Base-by-base conservation (phyloP, 2,329 filamentous ascomycete genomes). In the Colletotrichum orbiculare region DNA sequence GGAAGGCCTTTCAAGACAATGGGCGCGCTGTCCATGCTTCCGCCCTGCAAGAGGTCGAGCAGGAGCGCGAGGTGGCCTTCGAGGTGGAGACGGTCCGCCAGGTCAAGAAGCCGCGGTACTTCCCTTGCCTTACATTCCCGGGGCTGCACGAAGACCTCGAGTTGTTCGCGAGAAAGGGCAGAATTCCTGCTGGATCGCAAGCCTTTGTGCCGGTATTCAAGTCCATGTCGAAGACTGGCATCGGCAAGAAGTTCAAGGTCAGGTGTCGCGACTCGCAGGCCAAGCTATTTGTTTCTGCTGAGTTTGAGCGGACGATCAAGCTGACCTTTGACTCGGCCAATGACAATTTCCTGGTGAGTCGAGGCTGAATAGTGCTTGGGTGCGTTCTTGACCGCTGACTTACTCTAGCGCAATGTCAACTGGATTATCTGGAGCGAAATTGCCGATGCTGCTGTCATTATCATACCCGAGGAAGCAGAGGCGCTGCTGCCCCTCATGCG, bases 391-490 rank as follows among this genome's bases (percentile, higher is more conserved):
- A 11, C 2, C 10, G 11, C 43, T 45, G 2, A 43, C 6, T 7
- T 8, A 1, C 12, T 9, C 7, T 2, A 83, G 67, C 77, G 81
- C 1, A 79, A 84, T 0, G 85, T 89, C 0, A 84, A 88, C 34
- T 92, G 87, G 88, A 71, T 92, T 2, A 73, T 91, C 0, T 90
- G 84, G 82, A 85, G 82, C 63, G 68, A 69, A 0, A n/a, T 68
- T 0, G 76, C 76, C 0, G 70, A 84, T 8, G 82, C 78, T 0
- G 89, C 83, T 0, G 67, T 92, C 0, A 72, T 91, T 2, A 70
- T 91, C 2, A 87, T 85, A 35, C 85, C 88, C 0, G 89, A 91
- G 68, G 89, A 92, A 71, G 87, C 83, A 0, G 86, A 91, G 60
- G 49, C 70, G 0, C 67, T 91, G 0, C 78, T 91, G 3, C 79